phyloP scores from a whole-genome alignment of 495 filamentous ascomycete genomes.

The Annulohypoxylon moriforme region DNA sequence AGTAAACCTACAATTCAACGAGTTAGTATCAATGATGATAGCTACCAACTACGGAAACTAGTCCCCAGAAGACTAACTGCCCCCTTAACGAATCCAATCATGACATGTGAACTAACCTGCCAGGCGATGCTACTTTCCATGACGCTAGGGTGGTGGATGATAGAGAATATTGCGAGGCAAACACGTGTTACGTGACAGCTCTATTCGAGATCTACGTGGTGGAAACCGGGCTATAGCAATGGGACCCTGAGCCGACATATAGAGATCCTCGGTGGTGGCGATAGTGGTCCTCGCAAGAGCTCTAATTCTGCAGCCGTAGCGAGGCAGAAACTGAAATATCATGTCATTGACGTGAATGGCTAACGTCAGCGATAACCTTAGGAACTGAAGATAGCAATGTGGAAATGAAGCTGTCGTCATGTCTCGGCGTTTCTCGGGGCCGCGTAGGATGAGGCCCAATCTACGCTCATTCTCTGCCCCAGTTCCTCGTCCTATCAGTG shows the following conservation, averaged over 20 bases:
- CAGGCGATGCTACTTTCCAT: neutral
- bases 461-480: neutral
- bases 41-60: neutral
- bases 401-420: constrained; percentile 4
- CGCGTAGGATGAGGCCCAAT: constrained; percentile 4
- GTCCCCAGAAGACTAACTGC: neutral
- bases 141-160: neutral
- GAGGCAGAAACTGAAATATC: neutral
- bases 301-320: neutral
- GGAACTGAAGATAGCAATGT: neutral
- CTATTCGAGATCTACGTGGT: constrained; percentile 11
- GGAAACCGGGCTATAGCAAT: constrained; percentile 13
- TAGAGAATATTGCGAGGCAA: neutral
- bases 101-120: constrained; percentile 2
- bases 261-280: constrained; percentile 21
- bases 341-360: neutral
- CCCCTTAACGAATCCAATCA: neutral
- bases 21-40: neutral
- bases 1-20: neutral
- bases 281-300: constrained; percentile 8
- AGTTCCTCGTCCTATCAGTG: constrained; percentile 16
- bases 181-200: constrained; percentile 33
- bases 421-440: constrained; percentile 15
- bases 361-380: constrained; percentile 1
- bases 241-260: constrained; percentile 11